Conservation (phyloP, 2,329 filamentous ascomycete genomes). For the Epichloe aotearoae region DNA sequence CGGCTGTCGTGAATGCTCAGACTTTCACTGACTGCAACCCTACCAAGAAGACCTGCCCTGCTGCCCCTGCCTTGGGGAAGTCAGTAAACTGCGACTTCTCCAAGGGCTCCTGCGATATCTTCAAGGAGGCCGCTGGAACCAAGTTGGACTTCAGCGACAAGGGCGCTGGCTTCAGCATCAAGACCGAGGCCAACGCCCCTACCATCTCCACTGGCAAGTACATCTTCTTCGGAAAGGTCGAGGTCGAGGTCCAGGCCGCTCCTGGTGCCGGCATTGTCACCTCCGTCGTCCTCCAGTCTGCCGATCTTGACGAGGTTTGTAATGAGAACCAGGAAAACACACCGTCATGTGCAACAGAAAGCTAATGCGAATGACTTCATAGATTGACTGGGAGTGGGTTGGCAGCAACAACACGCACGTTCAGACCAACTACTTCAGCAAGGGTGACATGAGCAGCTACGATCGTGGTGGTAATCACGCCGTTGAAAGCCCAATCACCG, state of each 20-base stretch:
- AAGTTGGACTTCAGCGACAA: conserved; percentile 31
- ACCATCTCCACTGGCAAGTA: conserved; percentile 72
- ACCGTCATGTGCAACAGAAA: background rate
- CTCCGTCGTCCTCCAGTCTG: conserved; percentile 78
- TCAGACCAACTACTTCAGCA: conserved; percentile 75
- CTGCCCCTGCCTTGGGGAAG: conserved; percentile 63
- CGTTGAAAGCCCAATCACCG: conserved; percentile 34
- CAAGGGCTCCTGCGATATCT: conserved; percentile 49
- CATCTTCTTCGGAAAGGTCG: conserved; percentile 90
- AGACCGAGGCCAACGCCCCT: conserved; percentile 48
- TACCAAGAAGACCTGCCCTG: conserved; percentile 48
- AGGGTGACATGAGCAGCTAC: conserved; percentile 55
- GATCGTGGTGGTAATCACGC: conserved; percentile 53
- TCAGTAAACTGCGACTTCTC: conserved; percentile 57
- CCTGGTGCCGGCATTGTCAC: conserved; percentile 79
- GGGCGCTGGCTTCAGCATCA: conserved; percentile 53
- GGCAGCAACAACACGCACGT: conserved; percentile 55
- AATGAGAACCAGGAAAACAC: conserved; percentile 69
- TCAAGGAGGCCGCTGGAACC: conserved; percentile 34
- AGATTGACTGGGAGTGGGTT: conserved; percentile 79
- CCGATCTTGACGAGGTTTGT: conserved; percentile 53
- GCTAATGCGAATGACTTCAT: background rate
- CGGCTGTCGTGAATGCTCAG: conserved; percentile 38
- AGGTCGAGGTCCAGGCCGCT: conserved; percentile 65
- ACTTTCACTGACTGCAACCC: conserved; percentile 45